Evolutionary conservation across 108 stramenopile species (phyloP), one percentile per base, ranked within the genome.

Genomic region (Thalassiosira profunda): DNA sequence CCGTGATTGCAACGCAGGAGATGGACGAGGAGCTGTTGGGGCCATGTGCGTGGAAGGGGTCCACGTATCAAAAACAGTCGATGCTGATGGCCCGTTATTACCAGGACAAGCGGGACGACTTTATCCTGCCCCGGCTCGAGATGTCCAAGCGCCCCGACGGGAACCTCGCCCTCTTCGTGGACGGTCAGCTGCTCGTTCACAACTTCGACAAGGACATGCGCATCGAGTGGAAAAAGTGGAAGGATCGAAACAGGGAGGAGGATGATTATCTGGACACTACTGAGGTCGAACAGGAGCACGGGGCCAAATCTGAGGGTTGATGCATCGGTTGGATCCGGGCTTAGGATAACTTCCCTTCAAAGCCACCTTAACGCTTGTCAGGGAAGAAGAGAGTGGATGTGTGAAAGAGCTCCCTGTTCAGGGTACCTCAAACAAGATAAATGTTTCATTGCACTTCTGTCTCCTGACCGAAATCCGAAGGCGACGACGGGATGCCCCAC

Each of bases 401-500:
- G n/a, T n/a, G n/a, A n/a, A n/a, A n/a, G n/a, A n/a, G n/a, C n/a
- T n/a, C n/a, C n/a, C n/a, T n/a, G n/a, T n/a, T n/a, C n/a, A n/a
- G n/a, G n/a, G n/a, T n/a, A n/a, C n/a, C n/a, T n/a, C n/a, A n/a
- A n/a, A n/a, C n/a, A n/a, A n/a, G n/a, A n/a, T n/a, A n/a, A n/a
- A n/a, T n/a, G n/a, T n/a, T n/a, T n/a, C n/a, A n/a, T n/a, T n/a
- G n/a, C n/a, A n/a, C n/a, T n/a, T n/a, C n/a, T n/a, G n/a, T n/a
- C n/a, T n/a, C n/a, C n/a, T n/a, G n/a, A n/a, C n/a, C n/a, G n/a
- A n/a, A n/a, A n/a, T n/a, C n/a, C n/a, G n/a, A n/a, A n/a, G 63
- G 72, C 8, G 56, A 54, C 24, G 72, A 64, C 11, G 81, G 81
- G 29, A 82, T 82, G 11, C 81, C 81, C 81, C 76, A 82, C 34